phyloP scores from a whole-genome alignment of 352 stramenopile species.

The Phytopythium montanum region DNA sequence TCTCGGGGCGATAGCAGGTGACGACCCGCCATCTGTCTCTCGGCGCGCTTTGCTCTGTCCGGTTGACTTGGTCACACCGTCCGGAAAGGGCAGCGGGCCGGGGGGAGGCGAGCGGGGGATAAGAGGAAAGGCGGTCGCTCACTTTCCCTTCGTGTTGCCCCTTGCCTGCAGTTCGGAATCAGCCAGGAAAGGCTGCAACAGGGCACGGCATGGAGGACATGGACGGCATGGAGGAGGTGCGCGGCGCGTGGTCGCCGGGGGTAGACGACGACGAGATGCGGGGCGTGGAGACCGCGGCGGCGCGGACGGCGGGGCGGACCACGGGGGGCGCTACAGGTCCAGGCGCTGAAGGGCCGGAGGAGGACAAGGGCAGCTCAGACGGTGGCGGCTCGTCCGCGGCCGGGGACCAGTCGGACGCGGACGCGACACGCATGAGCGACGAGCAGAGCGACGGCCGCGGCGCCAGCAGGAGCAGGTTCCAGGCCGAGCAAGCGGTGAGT shows the following conservation, averaged over 20 bases:
- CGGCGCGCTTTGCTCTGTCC: too few species aligned
- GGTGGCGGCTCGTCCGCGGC: neutral
- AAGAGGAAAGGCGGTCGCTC: neutral
- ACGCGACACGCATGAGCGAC: neutral
- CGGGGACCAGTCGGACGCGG: neutral
- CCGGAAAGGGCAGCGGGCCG: neutral
- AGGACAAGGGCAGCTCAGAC: neutral
- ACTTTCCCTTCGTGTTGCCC: neutral
- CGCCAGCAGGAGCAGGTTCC: constrained; percentile 24
- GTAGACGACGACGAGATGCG: constrained; percentile 4
- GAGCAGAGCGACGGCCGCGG: neutral
- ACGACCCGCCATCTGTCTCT: neutral
- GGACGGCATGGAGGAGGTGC: constrained; percentile 1
- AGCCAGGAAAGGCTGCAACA: too few species aligned
- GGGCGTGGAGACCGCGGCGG: neutral
- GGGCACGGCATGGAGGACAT: too few species aligned
- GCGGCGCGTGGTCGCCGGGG: neutral
- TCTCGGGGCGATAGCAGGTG: neutral
- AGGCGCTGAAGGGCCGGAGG: neutral
- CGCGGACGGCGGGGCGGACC: neutral
- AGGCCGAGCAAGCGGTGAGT: constrained; percentile 47
- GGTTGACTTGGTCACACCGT: neutral
- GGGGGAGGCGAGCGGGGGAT: neutral
- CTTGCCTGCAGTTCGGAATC: neutral
- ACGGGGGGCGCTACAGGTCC: neutral